Evolutionary conservation across 2,329 filamentous ascomycete genomes (phyloP).

Genomic region (Cercospora zeae-maydis): DNA sequence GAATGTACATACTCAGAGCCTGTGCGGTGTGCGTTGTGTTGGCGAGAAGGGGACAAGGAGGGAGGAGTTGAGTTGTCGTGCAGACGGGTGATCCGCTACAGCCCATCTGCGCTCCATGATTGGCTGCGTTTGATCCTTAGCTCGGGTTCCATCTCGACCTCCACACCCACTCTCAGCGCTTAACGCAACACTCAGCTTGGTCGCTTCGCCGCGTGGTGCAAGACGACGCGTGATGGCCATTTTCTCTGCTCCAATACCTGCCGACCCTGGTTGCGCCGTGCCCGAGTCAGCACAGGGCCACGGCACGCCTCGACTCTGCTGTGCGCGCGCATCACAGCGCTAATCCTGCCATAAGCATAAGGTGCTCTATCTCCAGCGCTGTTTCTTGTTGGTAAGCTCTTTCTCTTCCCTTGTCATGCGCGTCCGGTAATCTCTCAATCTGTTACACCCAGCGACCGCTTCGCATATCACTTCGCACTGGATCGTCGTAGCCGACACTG

Average conservation of each 20-base stretch:
- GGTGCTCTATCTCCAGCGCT: conserved; percentile 2
- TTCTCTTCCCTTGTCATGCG: neutral
- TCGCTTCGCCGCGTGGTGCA: conserved; percentile 14
- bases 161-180: conserved; percentile 12
- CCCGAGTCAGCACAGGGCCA: no score
- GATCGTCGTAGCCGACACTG: no score
- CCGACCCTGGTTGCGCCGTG: conserved; percentile 2
- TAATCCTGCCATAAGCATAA: conserved; percentile 11
- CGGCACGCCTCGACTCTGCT: no score
- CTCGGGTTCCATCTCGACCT: neutral
- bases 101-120: neutral
- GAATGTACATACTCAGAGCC: no score
- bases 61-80: no score
- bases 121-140: conserved; percentile 1
- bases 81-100: neutral
- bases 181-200: conserved; percentile 18
- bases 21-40: neutral
- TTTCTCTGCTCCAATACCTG: conserved; percentile 6
- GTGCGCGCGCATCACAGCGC: no score
- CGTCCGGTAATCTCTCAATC: neutral
- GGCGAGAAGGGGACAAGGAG: neutral
- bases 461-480: neutral
- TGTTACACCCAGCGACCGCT: neutral
- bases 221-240: no score
- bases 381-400: neutral